A percentile compares a stretch with the other conserved stretches of the same genome.
Evolutionary conservation across 306 rosid genomes (phyloP).

Genomic region (Neltuma alba): DNA sequence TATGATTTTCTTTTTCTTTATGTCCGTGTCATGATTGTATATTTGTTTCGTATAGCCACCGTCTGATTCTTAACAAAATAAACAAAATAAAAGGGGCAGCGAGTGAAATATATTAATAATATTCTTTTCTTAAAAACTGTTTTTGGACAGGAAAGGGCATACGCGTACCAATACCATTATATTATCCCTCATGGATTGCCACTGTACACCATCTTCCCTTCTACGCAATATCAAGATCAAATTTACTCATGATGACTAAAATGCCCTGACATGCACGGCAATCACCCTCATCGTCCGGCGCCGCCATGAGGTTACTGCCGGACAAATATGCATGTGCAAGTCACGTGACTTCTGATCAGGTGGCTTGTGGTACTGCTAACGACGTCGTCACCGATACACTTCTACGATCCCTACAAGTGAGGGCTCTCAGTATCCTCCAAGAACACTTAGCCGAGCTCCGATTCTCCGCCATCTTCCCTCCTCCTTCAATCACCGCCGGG

Average conservation of each 20-base stretch:
- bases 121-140: not conserved
- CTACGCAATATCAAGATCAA: slow-evolving; percentile 40
- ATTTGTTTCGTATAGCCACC: not conserved
- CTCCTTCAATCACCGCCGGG: slow-evolving; percentile 26
- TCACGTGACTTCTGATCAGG: slow-evolving; percentile 36
- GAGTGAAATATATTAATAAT: not conserved
- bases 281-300: not conserved
- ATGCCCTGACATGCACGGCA: slow-evolving; percentile 27
- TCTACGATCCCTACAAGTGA: slow-evolving; percentile 77
- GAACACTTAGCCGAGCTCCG: slow-evolving; percentile 68
- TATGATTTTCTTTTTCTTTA: not conserved
- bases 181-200: slow-evolving; percentile 28
- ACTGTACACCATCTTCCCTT: slow-evolving; percentile 54
- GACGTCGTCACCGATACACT: slow-evolving; percentile 76
- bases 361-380: slow-evolving; percentile 47
- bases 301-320: slow-evolving; percentile 11
- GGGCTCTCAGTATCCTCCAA: slow-evolving; percentile 74
- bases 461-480: slow-evolving; percentile 37
- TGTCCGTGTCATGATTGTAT: not conserved
- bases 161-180: slow-evolving; percentile 16
- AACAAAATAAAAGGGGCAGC: not conserved
- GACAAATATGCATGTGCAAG: slow-evolving; percentile 9
- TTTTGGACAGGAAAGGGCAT: slow-evolving; percentile 1
- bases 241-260: slow-evolving; percentile 24
- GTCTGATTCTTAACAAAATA: not conserved